Evolutionary conservation across 805 yeast species (phyloP).

Genomic region (Cyberlindnera amylophila): DNA sequence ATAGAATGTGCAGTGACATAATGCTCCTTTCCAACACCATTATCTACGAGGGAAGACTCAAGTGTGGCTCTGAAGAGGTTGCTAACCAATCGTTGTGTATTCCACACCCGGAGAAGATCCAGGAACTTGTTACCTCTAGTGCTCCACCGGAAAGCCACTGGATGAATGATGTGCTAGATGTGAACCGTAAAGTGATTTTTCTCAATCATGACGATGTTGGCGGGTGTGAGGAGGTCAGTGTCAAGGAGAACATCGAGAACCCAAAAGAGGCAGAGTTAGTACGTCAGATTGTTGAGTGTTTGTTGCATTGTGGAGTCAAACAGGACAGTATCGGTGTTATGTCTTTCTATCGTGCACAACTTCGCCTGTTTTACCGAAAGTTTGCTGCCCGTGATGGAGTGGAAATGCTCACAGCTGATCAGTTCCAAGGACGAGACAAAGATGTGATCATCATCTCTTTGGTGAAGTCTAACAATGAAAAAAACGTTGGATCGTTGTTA

Average conservation of each 20-base stretch:
- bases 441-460: constrained; percentile 86
- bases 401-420: constrained; percentile 90
- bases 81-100: constrained; percentile 54
- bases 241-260: constrained; percentile 71
- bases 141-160: constrained; percentile 35
- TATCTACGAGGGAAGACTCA: constrained; percentile 70
- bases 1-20: constrained; percentile 88
- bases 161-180: constrained; percentile 54
- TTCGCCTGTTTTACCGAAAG: constrained; percentile 40
- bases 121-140: constrained; percentile 5
- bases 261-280: constrained; percentile 66
- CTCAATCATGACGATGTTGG: constrained; percentile 72
- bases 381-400: constrained; percentile 38
- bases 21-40: constrained; percentile 78
- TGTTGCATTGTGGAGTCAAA: constrained; percentile 56
- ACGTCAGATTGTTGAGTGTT: constrained; percentile 54
- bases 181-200: constrained; percentile 63
- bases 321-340: constrained; percentile 73
- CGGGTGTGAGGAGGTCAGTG: constrained; percentile 45
- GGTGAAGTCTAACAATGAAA: constrained; percentile 72
- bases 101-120: constrained; percentile 32
- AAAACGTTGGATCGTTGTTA: constrained; percentile 70
- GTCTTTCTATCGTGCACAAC: constrained; percentile 84
- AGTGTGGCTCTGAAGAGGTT: constrained; percentile 68
- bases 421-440: constrained; percentile 94